phyloP scores from a whole-genome alignment of 805 yeast species.

The Komagataella kurtzmanii region DNA sequence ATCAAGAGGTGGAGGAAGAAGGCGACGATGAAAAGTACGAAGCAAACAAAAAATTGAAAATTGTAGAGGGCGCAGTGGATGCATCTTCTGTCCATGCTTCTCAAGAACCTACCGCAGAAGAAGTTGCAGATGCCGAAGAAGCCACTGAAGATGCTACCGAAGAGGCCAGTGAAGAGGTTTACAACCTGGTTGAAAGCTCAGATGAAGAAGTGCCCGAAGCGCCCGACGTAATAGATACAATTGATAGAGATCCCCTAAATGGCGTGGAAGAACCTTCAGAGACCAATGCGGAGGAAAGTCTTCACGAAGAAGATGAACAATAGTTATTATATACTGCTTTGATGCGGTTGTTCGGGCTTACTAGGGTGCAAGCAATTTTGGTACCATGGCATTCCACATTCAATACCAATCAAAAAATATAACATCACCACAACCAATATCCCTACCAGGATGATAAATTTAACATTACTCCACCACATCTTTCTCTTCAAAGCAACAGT shows the following conservation, averaged over 20 bases:
- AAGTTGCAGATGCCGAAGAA: constrained; percentile 7
- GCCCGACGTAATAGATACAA: constrained; percentile 1
- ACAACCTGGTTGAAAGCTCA: constrained; percentile 3
- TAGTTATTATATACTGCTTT: not conserved
- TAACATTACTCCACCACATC: constrained; percentile 58
- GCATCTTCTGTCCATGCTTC: not conserved
- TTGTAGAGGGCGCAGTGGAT: constrained; percentile 3
- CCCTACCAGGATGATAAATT: constrained; percentile 21
- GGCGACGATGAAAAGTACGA: constrained; percentile 5
- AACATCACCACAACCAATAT: constrained; percentile 16
- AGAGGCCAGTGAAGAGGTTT: constrained; percentile 8
- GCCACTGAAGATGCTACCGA: constrained; percentile 3
- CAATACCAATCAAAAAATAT: constrained; percentile 33
- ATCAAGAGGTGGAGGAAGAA: constrained; percentile 7
- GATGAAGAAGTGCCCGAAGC: not conserved
- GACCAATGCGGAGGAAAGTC: constrained; percentile 8
- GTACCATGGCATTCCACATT: constrained; percentile 42
- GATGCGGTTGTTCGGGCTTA: constrained; percentile 7
- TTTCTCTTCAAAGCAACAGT: constrained; percentile 49
- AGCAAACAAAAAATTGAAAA: constrained; percentile 2
- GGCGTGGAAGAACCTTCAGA: constrained; percentile 3
- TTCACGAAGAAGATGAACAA: constrained; percentile 4
- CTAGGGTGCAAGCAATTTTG: constrained; percentile 22
- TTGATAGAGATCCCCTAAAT: constrained; percentile 7
- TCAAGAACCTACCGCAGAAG: constrained; percentile 3